Conservation (phyloP, 1,139 yeast species). For the Protomyces pachydermus region DNA sequence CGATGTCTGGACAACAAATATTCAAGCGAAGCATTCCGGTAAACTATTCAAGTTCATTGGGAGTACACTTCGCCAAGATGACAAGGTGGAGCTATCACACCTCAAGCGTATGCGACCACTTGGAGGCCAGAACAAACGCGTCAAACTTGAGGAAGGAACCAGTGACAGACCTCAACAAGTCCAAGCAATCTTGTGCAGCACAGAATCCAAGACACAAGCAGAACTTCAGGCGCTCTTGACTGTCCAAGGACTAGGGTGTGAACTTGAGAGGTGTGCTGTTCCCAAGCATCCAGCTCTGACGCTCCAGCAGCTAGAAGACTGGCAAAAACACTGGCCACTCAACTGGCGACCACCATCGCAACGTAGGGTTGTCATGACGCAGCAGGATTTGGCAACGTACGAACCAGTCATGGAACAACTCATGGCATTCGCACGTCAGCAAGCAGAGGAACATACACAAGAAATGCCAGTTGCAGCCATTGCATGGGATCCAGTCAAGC, state of each 20-base stretch:
- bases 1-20: constrained; percentile 26
- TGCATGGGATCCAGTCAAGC: constrained; percentile 48
- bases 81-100: constrained; percentile 16
- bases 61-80: background rate
- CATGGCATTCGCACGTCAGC: constrained; percentile 1
- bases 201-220: background rate
- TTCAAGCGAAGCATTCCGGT: constrained; percentile 9
- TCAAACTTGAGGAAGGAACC: constrained; percentile 11
- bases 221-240: constrained; percentile 5
- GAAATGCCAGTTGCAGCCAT: constrained; percentile 45
- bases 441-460: constrained; percentile 4
- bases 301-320: constrained; percentile 8
- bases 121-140: background rate
- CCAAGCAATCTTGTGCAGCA: constrained; percentile 17
- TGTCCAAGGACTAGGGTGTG: background rate
- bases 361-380: constrained; percentile 9
- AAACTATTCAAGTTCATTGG: constrained; percentile 14
- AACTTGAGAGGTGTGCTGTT: background rate
- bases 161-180: background rate
- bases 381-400: constrained; percentile 5
- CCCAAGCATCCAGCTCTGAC: constrained; percentile 24
- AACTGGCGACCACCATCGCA: constrained; percentile 12
- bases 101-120: constrained; percentile 19
- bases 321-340: constrained; percentile 27
- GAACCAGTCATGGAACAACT: constrained; percentile 15